Conservation (phyloP, 345 rosid genomes). For the Excoecaria agallocha region DNA sequence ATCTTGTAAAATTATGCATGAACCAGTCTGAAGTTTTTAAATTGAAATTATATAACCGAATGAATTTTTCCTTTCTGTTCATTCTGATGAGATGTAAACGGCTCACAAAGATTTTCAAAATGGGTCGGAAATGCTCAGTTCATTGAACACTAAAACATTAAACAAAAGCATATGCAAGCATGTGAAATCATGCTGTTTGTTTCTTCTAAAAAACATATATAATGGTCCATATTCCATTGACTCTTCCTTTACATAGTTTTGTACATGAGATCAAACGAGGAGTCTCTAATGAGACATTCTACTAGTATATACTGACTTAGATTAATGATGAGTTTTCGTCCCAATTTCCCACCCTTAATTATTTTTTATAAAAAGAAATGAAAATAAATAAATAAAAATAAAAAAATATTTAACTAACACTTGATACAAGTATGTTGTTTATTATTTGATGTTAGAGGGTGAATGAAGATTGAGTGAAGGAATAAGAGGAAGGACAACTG, state of each 20-base stretch:
- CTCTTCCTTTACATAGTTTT: conserved; percentile 30
- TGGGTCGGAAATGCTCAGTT: neutral
- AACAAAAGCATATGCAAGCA: neutral
- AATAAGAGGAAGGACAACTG: conserved; percentile 19
- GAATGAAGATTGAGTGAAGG: neutral
- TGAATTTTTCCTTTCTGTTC: neutral
- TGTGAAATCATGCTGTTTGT: conserved; percentile 6
- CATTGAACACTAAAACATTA: conserved; percentile 7
- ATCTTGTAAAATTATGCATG: neutral
- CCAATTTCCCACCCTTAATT: no score
- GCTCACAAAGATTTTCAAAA: neutral
- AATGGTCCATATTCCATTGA: conserved; percentile 25
- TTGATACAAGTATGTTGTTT: neutral
- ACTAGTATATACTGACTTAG: no score
- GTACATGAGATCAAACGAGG: neutral
- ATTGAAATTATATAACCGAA: neutral
- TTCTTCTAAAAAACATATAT: conserved; percentile 10
- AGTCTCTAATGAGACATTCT: no score
- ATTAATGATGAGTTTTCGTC: no score
- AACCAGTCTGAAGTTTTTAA: neutral
- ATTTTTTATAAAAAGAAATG: no score
- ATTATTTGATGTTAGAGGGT: conserved; percentile 10
- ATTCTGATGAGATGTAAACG: neutral
- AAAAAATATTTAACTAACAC: no score
- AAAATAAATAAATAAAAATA: no score